Base-by-base conservation (phyloP, 2,329 filamentous ascomycete genomes). In the Exserohilum turcica region DNA sequence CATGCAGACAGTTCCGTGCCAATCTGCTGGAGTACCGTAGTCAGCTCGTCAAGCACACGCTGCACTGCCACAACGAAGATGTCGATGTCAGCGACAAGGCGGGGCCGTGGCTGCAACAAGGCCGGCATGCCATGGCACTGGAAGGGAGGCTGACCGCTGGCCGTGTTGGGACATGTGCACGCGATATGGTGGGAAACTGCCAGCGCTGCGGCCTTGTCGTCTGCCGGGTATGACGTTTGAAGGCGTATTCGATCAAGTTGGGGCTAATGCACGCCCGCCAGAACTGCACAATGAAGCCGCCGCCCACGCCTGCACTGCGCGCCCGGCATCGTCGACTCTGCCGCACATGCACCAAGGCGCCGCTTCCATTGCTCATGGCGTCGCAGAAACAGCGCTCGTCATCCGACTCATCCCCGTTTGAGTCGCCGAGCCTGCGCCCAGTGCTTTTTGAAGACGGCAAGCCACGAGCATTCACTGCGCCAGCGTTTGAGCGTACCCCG, bases 201-300 rank as follows among this genome's bases (percentile, higher is more conserved):
- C 85, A 91, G 49, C 84, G 87, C 57, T 97, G 93, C 72, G 84
- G 83, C 33, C 85, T 78, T 24, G 82, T 92, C 21, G 86, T 96
- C 49, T 97, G 93, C 74, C 84, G 93, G 76, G 92, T 95, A 82
- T 73, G 84, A 74, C 27, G 40, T 15, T 12, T 32, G 16, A 38
- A 19, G 32, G 10, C 7, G 2, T 18, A 10, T 16, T 19, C 2
- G 6, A 43, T 8, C 9, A 40, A 36, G 19, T 48, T 15, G 19
- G 12, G 18, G 53, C 64, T 69, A 49, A 70, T 48, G 3, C n/a
- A 32, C 5, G 37, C 12, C 8, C 21, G 7, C 1, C 72, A 96
- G 91, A 97, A 97, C 65, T 97, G 93, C 75, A 87, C 88, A 5
- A 88, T 91, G 67, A 96, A 97, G 74, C 86, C 89, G 0, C 91